Base-by-base conservation (phyloP, 106 monocot species). In the Dendrobium catenatum region DNA sequence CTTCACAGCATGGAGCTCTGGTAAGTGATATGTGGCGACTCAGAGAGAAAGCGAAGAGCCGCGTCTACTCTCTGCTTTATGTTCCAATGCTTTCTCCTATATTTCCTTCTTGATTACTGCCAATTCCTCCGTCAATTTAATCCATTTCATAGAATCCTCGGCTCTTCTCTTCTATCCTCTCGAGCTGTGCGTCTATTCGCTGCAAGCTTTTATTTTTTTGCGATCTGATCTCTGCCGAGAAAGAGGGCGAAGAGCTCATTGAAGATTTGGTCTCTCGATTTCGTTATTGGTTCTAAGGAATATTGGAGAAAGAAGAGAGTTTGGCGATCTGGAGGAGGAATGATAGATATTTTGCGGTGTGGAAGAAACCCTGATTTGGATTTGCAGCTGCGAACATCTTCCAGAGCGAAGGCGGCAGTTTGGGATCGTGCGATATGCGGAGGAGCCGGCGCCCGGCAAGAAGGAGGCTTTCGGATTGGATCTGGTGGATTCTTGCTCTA, bases 381-480 rank as follows among this genome's bases (percentile, higher is more conserved):
- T 42, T 74, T 74, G 43, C 42, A 20, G 40, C 29, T 44, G 19
- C 4, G 74, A 1, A 7, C 74, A 3, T 73, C 19, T 2, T 73
- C 19, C 18, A 20, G 74, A 70, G n/a, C 29, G 37, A 74, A 74
- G 19, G 43, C 6, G 3, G 20, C 22, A 43, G 42, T 8, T 74
- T 44, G 5, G 18, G 74, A 44, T 33, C n/a, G 42, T 42, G 74
- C 49, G 77, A 81, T 27, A 88, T 88, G 90, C 61, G 89, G 80
- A 78, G 95, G 72, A 86, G 86, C 81, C 88, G 95, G 84, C 95
- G 92, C 80, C 82, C 88, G 31, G 70, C 85, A 20, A 80, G 92
- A 58, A 84, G 90, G 83, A 79, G 95, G 87, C 77, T 95, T 66
- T 82, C 87, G 49, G 84, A 55, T 40, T 90, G 92, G 92, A 92